Conservation (phyloP, 805 yeast genomes). For the Wickerhamiella kurtzmanii region DNA sequence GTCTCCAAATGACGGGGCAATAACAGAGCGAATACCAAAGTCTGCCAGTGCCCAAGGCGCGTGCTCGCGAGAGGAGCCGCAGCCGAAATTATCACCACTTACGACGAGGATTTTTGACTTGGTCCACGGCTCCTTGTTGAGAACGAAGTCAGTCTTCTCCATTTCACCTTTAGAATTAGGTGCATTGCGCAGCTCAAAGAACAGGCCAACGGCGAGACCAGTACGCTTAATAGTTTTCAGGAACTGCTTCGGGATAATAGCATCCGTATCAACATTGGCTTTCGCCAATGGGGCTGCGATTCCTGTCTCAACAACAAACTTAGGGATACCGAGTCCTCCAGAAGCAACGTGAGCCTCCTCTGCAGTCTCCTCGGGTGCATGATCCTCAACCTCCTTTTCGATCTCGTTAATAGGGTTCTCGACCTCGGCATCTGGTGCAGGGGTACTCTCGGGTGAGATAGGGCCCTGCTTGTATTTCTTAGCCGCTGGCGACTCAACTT, state of each 20-base stretch:
- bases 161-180: conserved; percentile 42
- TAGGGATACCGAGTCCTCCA: conserved; percentile 48
- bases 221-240: conserved; percentile 96
- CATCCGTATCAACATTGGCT: conserved; percentile 96
- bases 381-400: conserved; percentile 32
- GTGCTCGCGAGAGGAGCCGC: conserved; percentile 98
- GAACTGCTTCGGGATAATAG: conserved; percentile 96
- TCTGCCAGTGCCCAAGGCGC: conserved; percentile 99
- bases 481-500: conserved; percentile 22
- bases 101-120: conserved; percentile 73
- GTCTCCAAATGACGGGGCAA: conserved; percentile 97
- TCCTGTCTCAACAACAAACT: conserved; percentile 64
- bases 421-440: conserved; percentile 33
- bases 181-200: conserved; percentile 79
- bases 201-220: conserved; percentile 76
- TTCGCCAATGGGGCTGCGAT: conserved; percentile 88
- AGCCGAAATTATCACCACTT: conserved; percentile 94
- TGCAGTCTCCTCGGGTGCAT: conserved; percentile 17
- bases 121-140: conserved; percentile 75
- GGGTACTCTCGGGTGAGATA: conserved; percentile 23
- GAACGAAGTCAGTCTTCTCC: conserved; percentile 70
- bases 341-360: conserved; percentile 21
- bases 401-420: conserved; percentile 47
- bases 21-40: conserved; percentile 88
- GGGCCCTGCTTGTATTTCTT: conserved; percentile 16